These are phyloP conservation scores for Terana coerulea DNA, from an alignment of 768 basidiomycete genomes.

Conservation along the genomic window DNA sequence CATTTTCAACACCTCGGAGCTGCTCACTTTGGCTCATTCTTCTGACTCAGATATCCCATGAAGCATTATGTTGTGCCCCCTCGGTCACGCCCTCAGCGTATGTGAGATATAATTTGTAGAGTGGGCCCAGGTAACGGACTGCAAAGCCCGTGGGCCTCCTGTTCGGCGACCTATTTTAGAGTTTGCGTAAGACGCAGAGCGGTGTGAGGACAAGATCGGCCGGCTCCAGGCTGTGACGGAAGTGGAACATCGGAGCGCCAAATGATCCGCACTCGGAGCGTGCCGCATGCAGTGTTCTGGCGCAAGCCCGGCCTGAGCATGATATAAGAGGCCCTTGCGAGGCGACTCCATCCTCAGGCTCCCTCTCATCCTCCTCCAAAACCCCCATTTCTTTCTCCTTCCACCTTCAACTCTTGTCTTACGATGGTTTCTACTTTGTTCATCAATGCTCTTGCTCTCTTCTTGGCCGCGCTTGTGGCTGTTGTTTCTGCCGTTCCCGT, in stretches of 20 bases:
- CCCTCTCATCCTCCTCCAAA: not conserved
- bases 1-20: too few relatives aligned
- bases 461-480: slow-evolving; percentile 22
- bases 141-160: too few relatives aligned
- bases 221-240: too few relatives aligned
- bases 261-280: not conserved
- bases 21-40: too few relatives aligned
- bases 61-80: too few relatives aligned
- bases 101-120: too few relatives aligned
- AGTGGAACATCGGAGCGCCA: not conserved
- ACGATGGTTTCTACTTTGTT: slow-evolving; percentile 23
- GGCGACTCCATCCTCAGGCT: not conserved
- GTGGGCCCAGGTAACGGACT: too few relatives aligned
- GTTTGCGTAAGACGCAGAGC: too few relatives aligned
- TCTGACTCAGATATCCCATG: too few relatives aligned
- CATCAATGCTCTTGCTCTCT: slow-evolving; percentile 20
- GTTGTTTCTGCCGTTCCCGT: slow-evolving; percentile 31
- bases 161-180: too few relatives aligned
- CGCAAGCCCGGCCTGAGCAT: not conserved
- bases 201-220: too few relatives aligned
- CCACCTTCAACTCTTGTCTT: not conserved
- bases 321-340: not conserved
- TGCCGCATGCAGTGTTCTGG: not conserved
- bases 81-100: too few relatives aligned
- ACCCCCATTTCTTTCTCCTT: not conserved